Base-by-base conservation (phyloP, 2,329 filamentous ascomycete species). In the Ophiostoma piceae region DNA sequence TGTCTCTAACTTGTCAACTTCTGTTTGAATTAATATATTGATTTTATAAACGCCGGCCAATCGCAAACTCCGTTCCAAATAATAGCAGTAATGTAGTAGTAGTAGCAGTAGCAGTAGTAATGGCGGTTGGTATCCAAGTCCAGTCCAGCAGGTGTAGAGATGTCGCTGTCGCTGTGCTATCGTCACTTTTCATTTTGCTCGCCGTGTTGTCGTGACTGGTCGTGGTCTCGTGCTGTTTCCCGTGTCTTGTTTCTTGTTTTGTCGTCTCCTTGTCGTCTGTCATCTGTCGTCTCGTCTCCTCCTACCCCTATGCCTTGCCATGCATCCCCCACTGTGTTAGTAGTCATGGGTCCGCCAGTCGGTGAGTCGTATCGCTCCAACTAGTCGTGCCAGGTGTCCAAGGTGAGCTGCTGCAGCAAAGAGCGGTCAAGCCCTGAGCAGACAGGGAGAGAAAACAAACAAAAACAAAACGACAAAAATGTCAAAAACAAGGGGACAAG, bases 401-500 rank as follows among this genome's bases (percentile, higher is more conserved):
- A 62, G 57, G 57, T 62, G 26, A 62, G 60, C 16, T 29, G 60
- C 19, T 11, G n/a, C 22, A 29, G 35, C 22, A 67, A 67, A 47
- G 65, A 32, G 65, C 39, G 64, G 64, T 43, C 64, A 66, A 37
- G 64, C 64, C 43, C 43, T 16, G 74, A 73, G 3, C 22, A 66
- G 70, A 73, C 70, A 73, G 43, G 5, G 12, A 43, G 29, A 11
- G 19, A 37, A 66, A 70, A 73, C 69, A 73, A 74, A 71, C 72
- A 72, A 75, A 70, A 73, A 69, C 73, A 74, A 74, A 71, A 73
- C 72, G 75, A 71, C 71, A 72, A 74, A 73, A 76, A 77, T 1
- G 37, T 8, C 78, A 76, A 78, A 79, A 78, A 79, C 76, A 75
- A 79, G 81, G 80, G 77, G 80, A 84, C 85, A 88, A 83, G 88